These are phyloP conservation scores for Zopfia rhizophila DNA, from an alignment of 2,329 filamentous ascomycete genomes.

Conservation along the genomic window DNA sequence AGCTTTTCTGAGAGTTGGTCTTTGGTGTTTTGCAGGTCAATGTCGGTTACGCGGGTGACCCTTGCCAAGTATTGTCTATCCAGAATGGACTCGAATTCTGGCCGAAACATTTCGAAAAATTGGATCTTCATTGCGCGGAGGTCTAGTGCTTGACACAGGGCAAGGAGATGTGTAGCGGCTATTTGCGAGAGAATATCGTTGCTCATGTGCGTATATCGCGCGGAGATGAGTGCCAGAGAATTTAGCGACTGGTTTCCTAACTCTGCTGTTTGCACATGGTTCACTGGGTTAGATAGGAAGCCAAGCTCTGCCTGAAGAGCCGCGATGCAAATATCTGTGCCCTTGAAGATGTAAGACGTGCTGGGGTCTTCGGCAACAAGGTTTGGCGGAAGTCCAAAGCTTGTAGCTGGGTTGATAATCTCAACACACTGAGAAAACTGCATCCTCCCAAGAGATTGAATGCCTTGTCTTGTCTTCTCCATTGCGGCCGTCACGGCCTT, in stretches of 20 bases:
- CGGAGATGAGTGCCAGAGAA: conserved; percentile 68
- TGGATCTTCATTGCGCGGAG: conserved; percentile 50
- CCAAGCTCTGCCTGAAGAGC: conserved; percentile 70
- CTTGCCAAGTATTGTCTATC: background rate
- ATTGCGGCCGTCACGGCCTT: conserved; percentile 68
- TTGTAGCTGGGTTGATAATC: conserved; percentile 67
- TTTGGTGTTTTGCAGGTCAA: too few species aligned
- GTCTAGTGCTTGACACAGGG: conserved; percentile 67
- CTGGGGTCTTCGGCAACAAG: conserved; percentile 67
- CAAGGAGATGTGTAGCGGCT: conserved; percentile 63
- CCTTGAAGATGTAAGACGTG: conserved; percentile 69
- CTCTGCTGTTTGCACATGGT: conserved; percentile 72
- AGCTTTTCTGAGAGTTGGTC: background rate
- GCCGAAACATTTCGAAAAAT: background rate
- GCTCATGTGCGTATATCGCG: conserved; percentile 65
- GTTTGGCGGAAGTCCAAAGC: conserved; percentile 70
- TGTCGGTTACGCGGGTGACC: too few species aligned
- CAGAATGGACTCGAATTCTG: background rate
- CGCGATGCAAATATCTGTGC: conserved; percentile 72
- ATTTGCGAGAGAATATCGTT: conserved; percentile 66
- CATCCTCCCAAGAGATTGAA: conserved; percentile 68
- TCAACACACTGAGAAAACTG: conserved; percentile 70
- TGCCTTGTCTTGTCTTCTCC: conserved; percentile 64
- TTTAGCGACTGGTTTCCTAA: conserved; percentile 74
- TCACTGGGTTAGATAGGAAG: conserved; percentile 69